A percentile compares a stretch with the other conserved stretches of the same genome.
Evolutionary conservation across 192 early-diverging fungal genomes (phyloP).

Genomic region (Gryganskiella cystojenkinii): DNA sequence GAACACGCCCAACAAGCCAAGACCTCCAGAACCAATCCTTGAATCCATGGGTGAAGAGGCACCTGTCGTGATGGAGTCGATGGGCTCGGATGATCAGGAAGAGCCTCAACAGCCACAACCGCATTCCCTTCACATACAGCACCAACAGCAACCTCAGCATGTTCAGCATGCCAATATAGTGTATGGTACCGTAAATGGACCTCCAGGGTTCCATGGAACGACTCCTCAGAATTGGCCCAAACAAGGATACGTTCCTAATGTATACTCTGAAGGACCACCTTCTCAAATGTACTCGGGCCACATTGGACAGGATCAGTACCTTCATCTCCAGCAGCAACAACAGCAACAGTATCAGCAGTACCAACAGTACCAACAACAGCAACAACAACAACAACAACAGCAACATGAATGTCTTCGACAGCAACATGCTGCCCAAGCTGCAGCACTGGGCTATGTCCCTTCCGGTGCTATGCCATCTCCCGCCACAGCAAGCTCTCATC

Average conservation of each 20-base stretch:
- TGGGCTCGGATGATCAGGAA: slow-evolving; percentile 37
- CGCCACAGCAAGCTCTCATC: background rate
- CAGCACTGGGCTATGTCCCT: slow-evolving; percentile 35
- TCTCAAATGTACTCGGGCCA: slow-evolving; percentile 9
- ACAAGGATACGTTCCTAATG: background rate
- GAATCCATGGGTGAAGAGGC: slow-evolving; percentile 49
- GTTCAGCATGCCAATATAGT: too few species aligned
- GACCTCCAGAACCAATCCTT: slow-evolving; percentile 22
- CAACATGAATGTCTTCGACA: slow-evolving; percentile 34
- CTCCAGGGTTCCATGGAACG: too few species aligned
- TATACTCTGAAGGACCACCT: background rate
- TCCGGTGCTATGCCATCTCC: background rate
- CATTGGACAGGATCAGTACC: slow-evolving; percentile 40
- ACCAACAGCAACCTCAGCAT: background rate
- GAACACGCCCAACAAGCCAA: background rate
- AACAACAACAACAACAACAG: slow-evolving; percentile 26
- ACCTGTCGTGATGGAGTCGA: slow-evolving; percentile 40
- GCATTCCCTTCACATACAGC: background rate
- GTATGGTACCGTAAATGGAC: background rate
- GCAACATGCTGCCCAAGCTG: slow-evolving; percentile 32
- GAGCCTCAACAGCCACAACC: background rate
- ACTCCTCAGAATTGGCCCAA: too few species aligned
- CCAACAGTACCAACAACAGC: slow-evolving; percentile 30
- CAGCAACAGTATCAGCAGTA: slow-evolving; percentile 17
- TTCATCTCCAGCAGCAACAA: slow-evolving; percentile 33